These are phyloP conservation scores for Wickerhamiella qilinensis DNA, from an alignment of 805 yeast genomes.

Conservation along the genomic window DNA sequence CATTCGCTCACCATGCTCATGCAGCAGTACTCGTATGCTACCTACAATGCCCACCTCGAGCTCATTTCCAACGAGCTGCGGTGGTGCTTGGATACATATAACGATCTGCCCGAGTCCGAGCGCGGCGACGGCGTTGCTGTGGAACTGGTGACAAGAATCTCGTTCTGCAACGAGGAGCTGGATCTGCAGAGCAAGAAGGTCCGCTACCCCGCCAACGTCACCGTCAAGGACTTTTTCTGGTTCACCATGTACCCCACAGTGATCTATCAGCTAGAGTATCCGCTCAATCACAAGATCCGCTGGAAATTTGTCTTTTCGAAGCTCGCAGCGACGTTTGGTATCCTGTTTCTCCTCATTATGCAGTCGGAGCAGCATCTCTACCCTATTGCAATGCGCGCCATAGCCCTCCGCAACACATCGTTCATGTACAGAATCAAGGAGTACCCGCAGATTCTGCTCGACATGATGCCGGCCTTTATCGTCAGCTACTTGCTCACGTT, in stretches of 20 bases:
- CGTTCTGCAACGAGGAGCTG: conserved; percentile 61
- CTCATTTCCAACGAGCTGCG: conserved; percentile 10
- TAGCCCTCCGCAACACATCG: conserved; percentile 30
- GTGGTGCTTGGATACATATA: conserved; percentile 2
- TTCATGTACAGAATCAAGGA: conserved; percentile 24
- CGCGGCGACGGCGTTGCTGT: conserved; percentile 7
- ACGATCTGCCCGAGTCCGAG: conserved; percentile 2
- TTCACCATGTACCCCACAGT: conserved; percentile 82
- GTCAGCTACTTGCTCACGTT: conserved; percentile 61
- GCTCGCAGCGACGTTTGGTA: conserved; percentile 69
- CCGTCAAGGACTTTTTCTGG: conserved; percentile 46
- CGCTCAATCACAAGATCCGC: conserved; percentile 55
- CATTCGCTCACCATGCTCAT: conserved; percentile 77
- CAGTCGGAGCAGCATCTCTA: conserved; percentile 61
- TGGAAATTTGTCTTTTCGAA: conserved; percentile 55
- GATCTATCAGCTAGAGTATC: conserved; percentile 54
- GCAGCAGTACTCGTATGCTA: conserved; percentile 92
- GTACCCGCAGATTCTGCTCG: conserved; percentile 48
- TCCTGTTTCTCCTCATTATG: conserved; percentile 64
- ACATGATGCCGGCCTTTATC: conserved; percentile 67
- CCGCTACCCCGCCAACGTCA: conserved; percentile 61
- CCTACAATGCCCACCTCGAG: conserved; percentile 74
- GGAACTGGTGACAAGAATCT: conserved; percentile 32
- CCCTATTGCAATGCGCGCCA: conserved; percentile 52
- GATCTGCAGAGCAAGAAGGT: conserved; percentile 32